Base-by-base conservation (phyloP, 1,284 basidiomycete genomes). In the Pascua sp. region DNA sequence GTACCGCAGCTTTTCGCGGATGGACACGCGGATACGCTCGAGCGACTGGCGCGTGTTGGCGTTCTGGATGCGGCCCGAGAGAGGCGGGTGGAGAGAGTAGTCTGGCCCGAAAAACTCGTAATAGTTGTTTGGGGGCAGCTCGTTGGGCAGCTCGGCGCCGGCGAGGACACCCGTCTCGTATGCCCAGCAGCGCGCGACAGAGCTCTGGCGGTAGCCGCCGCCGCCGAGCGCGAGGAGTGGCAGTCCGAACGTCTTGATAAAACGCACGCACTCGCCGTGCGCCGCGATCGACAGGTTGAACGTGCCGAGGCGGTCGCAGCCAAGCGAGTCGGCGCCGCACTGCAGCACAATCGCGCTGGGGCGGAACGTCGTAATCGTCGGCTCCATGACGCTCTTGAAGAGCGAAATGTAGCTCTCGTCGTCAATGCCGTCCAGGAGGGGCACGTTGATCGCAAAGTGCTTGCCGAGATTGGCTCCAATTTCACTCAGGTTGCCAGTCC, bases 261-360 rank as follows among this genome's bases (percentile, higher is more conserved):
- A 97, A 68, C 94, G 88, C 12, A 98, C 94, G 73, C 95, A 98
- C 78, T 98, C 94, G 40, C 95, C 95, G 69, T 98, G 95, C 0
- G 93, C 95, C n/a, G 91, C 89, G 63, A 98, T 98, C n/a, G 90
- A 94, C 11, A 99, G 82, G 70, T 99, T 98, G 84, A 98, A 99
- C 1, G 93, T 93, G 18, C 95, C 95, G 0, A 99, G 80, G 46
- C 95, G 81, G 75, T 98, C 96, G 63, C 91, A 90, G 1, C 95
- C 95, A 5, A 98, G 81, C 10, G 91, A 96, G 72, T 98, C 95
- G 2, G 96, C 96, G 8, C 95, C 96, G 71, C 96, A 98, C 76
- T 98, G 95, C 8, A 98, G 81, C 9, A 99, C 95, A 63, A 99
- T 97, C 1, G 90, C 82, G 0, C 88, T 84, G 0, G 96, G 95